A percentile compares a stretch with the other conserved stretches of the same genome.
Conservation (phyloP, 2,329 filamentous ascomycete species). For the Sarocladium kiliense region DNA sequence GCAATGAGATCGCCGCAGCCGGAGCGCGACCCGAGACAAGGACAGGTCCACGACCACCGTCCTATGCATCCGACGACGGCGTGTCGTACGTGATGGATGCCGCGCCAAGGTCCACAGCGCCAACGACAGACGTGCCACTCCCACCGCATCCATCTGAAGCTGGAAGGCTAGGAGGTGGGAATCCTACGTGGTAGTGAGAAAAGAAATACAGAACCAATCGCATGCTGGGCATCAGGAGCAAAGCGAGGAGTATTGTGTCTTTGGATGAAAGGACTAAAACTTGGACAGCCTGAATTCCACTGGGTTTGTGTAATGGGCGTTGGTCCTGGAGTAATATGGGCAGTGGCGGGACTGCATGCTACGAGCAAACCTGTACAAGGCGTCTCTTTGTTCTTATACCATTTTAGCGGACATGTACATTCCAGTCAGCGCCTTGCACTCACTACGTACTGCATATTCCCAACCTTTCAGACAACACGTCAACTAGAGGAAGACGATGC, state of each 20-base stretch:
- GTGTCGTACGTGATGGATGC: slow-evolving; percentile 68
- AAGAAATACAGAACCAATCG: not conserved
- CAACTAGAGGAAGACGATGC: too few species aligned
- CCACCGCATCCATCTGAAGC: slow-evolving; percentile 45
- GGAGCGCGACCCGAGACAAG: slow-evolving; percentile 18
- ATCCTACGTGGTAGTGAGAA: not conserved
- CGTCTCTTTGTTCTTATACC: not conserved
- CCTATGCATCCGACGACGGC: slow-evolving; percentile 71
- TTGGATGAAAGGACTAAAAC: not conserved
- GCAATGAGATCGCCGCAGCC: slow-evolving; percentile 41
- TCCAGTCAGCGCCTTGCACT: not conserved
- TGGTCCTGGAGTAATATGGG: not conserved
- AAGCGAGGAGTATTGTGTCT: not conserved
- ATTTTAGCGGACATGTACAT: not conserved
- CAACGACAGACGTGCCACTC: slow-evolving; percentile 37
- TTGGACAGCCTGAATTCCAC: not conserved
- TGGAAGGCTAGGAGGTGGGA: slow-evolving; percentile 14
- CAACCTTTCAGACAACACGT: too few species aligned
- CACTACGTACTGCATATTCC: too few species aligned
- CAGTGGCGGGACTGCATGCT: not conserved
- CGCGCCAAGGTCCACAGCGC: slow-evolving; percentile 51
- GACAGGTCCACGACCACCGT: slow-evolving; percentile 57
- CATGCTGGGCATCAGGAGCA: not conserved
- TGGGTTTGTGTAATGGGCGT: not conserved
- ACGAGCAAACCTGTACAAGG: not conserved